Evolutionary conservation across 2,329 filamentous ascomycete genomes (phyloP).

Genomic region (Didymosphaeria variabile): DNA sequence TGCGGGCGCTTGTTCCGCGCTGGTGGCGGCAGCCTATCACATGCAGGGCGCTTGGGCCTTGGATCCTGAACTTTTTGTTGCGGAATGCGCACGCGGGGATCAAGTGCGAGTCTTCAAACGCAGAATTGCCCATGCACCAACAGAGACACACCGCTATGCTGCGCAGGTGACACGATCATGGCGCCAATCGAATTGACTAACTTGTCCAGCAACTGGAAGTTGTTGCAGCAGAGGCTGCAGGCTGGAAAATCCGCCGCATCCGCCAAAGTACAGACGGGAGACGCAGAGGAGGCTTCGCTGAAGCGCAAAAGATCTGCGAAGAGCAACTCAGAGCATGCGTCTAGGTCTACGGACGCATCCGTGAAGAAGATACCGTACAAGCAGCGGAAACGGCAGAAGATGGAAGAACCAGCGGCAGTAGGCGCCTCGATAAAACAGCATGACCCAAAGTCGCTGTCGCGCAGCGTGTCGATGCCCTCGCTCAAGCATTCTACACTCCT

Average conservation of each 20-base stretch:
- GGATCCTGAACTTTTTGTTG: conserved; percentile 32
- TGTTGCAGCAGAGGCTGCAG: conserved; percentile 68
- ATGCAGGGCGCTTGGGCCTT: conserved; percentile 19
- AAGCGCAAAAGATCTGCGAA: conserved; percentile 47
- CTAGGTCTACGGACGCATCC: conserved; percentile 47
- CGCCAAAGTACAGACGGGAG: conserved; percentile 35
- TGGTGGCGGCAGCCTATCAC: conserved; percentile 27
- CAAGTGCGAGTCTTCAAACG: conserved; percentile 18
- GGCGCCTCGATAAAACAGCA: conserved; percentile 45
- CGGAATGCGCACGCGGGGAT: conserved; percentile 16
- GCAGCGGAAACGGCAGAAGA: conserved; percentile 48
- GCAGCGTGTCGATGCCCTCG: conserved; percentile 45
- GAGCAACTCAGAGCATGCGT: conserved; percentile 28
- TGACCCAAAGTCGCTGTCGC: conserved; percentile 55
- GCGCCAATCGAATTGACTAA: conserved; percentile 52
- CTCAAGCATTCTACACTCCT: conserved; percentile 59
- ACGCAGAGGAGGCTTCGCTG: conserved; percentile 35
- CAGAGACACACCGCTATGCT: conserved; percentile 36
- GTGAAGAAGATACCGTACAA: conserved; percentile 30
- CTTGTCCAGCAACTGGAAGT: conserved; percentile 76
- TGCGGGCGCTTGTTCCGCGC: conserved; percentile 32
- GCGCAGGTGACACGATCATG: conserved; percentile 41
- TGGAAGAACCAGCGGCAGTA: conserved; percentile 46
- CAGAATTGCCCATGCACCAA: conserved; percentile 23
- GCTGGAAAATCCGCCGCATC: conserved; percentile 45